These are phyloP conservation scores for Platismatia glauca DNA, from an alignment of 495 filamentous ascomycete genomes.

Conservation along the genomic window DNA sequence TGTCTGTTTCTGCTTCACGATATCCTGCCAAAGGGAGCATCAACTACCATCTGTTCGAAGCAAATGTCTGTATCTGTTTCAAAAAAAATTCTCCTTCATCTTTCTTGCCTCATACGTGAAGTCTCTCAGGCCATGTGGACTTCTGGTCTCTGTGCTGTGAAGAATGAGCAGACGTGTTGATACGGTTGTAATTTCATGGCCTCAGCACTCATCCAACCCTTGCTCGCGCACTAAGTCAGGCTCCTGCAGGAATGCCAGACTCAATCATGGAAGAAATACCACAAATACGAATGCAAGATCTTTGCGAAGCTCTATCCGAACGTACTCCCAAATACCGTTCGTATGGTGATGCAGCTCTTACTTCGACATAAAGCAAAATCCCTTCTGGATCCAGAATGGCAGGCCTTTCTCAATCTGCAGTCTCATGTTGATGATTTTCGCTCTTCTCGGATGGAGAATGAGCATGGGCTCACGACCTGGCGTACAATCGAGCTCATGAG, in stretches of 20 bases:
- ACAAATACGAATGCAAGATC: constrained; percentile 53
- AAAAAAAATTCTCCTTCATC: not conserved
- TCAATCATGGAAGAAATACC: constrained; percentile 49
- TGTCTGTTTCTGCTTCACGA: constrained; percentile 9
- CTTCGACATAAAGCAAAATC: constrained; percentile 32
- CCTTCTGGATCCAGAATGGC: constrained; percentile 32
- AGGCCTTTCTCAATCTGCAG: constrained; percentile 37
- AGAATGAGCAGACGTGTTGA: constrained; percentile 17
- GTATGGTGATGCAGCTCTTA: constrained; percentile 47
- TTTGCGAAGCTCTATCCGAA: constrained; percentile 39
- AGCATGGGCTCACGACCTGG: constrained; percentile 29
- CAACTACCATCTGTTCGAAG: not conserved
- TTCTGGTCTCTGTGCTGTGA: not conserved
- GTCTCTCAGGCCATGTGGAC: not conserved
- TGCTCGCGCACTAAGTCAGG: constrained; percentile 1
- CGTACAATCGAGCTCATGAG: constrained; percentile 44
- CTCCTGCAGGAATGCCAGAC: constrained; percentile 48
- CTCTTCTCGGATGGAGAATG: constrained; percentile 29
- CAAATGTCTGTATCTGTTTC: not conserved
- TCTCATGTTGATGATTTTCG: constrained; percentile 33
- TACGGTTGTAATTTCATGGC: constrained; percentile 1
- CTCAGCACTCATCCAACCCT: not conserved
- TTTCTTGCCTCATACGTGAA: not conserved
- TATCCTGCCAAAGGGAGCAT: not conserved
- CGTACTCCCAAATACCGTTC: constrained; percentile 47